A percentile compares a stretch with the other conserved stretches of the same genome.
phyloP scores from a whole-genome alignment of 2,329 filamentous ascomycete genomes.

The Arthrinium phaeospermum region DNA sequence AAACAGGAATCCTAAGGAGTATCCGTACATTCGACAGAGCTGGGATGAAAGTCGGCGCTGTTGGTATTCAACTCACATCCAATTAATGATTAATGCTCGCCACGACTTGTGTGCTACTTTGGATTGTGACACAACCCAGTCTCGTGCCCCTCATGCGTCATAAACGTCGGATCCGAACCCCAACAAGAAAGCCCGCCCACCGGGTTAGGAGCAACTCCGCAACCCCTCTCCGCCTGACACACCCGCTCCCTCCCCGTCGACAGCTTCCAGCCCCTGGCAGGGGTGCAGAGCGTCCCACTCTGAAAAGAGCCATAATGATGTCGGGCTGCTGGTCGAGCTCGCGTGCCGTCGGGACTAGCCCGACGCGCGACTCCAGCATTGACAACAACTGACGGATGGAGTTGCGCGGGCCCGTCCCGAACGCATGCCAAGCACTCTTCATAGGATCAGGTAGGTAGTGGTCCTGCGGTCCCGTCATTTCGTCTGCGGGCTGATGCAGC shows the following conservation, averaged over 20 bases:
- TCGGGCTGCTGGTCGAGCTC: not conserved
- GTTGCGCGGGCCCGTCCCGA: conserved; percentile 36
- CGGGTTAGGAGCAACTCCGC: not conserved
- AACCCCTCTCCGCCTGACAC: not conserved
- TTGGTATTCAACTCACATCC: no score
- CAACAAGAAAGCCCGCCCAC: not conserved
- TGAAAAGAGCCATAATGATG: not conserved
- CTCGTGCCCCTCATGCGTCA: conserved; percentile 15
- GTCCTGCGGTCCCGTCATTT: not conserved
- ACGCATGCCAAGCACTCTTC: conserved; percentile 32
- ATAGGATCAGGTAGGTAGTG: conserved; percentile 28
- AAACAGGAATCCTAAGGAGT: no score
- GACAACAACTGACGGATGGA: conserved; percentile 29
- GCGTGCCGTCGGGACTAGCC: not conserved
- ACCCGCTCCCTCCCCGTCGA: not conserved
- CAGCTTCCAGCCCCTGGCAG: not conserved
- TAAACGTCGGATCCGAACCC: not conserved
- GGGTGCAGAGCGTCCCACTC: not conserved
- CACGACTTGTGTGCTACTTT: no score
- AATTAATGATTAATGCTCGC: no score
- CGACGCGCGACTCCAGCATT: not conserved
- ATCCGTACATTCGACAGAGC: no score
- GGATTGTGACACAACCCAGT: no score
- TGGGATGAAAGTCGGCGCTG: no score
- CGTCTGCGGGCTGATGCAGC: not conserved